Base-by-base conservation (phyloP, 352 stramenopile genomes). In the Globisporangium spinosum region DNA sequence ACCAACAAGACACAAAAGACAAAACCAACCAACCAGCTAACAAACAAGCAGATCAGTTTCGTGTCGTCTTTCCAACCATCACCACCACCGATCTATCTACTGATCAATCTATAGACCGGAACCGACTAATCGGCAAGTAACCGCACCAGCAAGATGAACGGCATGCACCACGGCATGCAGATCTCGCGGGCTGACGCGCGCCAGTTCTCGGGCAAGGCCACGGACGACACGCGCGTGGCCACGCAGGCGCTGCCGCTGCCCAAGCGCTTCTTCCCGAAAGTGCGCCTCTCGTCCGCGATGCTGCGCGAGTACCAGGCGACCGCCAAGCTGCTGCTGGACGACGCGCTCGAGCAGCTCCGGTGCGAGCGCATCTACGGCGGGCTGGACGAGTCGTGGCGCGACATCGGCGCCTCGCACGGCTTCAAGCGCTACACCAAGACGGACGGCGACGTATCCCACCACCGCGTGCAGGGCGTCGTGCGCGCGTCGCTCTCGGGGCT, bases 341-440 rank as follows among this genome's bases (percentile, higher is more conserved):
- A 82, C 13, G 75, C 81, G 7, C 62, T 91, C 23, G 75, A 70
- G 56, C 74, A 76, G 22, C 68, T 72, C 2, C 69, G 74, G 1
- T 71, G 76, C 25, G 77, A 87, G 54, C 71, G 77, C 47, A 65
- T 86, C 25, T 71, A 74, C 23, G 79, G 81, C 58, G 75, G 72
- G 29, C 51, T 73, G 40, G 75, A 82, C 63, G 77, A 84, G 35
- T 80, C 72, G 17, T 91, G 81, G 81, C 86, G 85, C 54, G 76
- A 90, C 62, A 74, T 89, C 23, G 80, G 83, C 25, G 68, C 73
- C 9, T 66, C 70, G 29, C 69, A 72, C 58, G 78, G 81, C 32
- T 89, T 87, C 71, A 84, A 87, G 71, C 81, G 82, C 34, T 81
- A 69, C 64, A 83, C 79, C 62, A 89, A 87, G 72, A 64, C 60